A percentile compares a stretch with the other conserved stretches of the same genome.
Evolutionary conservation across 768 basidiomycete genomes (phyloP).

Genomic region (Amanita pseudoporphyria): DNA sequence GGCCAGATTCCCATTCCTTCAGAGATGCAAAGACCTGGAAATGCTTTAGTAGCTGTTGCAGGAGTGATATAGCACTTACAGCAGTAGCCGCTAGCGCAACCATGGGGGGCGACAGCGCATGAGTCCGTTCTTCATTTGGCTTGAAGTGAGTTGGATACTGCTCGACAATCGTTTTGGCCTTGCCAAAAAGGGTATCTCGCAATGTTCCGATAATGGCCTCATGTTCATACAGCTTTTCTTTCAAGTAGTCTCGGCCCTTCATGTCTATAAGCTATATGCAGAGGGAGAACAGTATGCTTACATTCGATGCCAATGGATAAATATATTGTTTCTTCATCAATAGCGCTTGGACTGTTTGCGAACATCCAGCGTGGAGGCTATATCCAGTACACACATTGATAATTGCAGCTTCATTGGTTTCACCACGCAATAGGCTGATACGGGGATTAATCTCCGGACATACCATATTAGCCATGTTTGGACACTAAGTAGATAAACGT

Average conservation of each 20-base stretch:
- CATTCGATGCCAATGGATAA: not conserved
- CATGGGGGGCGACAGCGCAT: no score
- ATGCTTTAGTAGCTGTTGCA: no score
- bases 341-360: not conserved
- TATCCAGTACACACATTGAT: not conserved
- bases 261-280: not conserved
- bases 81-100: no score
- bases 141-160: no score
- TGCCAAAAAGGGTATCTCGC: no score
- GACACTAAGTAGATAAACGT: not conserved
- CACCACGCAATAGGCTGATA: not conserved
- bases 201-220: no score
- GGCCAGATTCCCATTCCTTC: no score
- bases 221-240: no score
- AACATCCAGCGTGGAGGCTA: not conserved
- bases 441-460: not conserved
- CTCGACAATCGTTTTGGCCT: no score
- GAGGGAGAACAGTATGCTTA: not conserved
- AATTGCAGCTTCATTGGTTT: not conserved
- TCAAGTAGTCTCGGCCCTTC: not conserved
- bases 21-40: no score
- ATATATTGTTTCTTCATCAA: not conserved
- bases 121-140: no score
- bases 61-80: no score
- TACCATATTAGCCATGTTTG: not conserved